These are phyloP conservation scores for Teratosphaeria epicoccoides DNA, from an alignment of 2,329 filamentous ascomycete genomes.

Conservation along the genomic window DNA sequence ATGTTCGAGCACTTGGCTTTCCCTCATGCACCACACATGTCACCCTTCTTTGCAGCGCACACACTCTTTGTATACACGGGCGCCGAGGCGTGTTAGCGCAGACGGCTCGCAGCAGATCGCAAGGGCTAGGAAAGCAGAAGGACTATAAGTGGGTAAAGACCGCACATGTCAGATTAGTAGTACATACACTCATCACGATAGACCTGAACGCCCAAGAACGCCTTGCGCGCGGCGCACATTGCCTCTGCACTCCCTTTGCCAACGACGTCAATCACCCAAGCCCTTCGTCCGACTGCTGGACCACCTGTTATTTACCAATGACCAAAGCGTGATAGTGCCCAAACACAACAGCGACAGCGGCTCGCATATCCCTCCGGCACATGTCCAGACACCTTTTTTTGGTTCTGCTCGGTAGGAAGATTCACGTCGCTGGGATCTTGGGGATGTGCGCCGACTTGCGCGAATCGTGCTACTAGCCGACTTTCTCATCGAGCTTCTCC, in stretches of 20 bases:
- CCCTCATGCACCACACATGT: background rate
- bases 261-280: background rate
- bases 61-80: background rate
- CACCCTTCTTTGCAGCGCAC: background rate
- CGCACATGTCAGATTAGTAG: background rate
- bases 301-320: background rate
- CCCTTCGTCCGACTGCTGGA: background rate
- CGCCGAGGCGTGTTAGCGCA: background rate
- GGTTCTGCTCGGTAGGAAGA: background rate
- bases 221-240: background rate
- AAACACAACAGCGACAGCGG: background rate
- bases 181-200: background rate
- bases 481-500: background rate
- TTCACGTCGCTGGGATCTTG: background rate
- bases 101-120: background rate
- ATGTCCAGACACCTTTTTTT: background rate
- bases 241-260: background rate
- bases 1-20: background rate
- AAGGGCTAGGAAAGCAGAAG: background rate
- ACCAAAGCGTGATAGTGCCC: background rate
- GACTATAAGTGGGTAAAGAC: background rate
- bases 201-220: background rate
- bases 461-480: background rate
- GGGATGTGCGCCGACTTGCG: constrained; percentile 1
- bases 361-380: background rate